These are phyloP conservation scores for Synura sp. DNA, from an alignment of 352 stramenopile species.

Conservation along the genomic window DNA sequence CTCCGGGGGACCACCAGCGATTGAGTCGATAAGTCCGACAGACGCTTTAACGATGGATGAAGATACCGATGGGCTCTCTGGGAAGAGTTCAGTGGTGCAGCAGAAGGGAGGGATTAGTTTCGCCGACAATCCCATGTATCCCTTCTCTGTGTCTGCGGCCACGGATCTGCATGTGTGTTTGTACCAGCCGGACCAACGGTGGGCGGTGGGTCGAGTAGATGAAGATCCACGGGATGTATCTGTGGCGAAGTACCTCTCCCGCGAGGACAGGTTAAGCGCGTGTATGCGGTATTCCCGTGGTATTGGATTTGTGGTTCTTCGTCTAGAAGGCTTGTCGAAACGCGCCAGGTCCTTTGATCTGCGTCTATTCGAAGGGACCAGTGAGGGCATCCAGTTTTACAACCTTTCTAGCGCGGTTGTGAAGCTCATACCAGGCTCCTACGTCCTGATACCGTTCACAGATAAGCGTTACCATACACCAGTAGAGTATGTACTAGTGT, in stretches of 20 bases:
- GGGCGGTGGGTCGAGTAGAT: not conserved
- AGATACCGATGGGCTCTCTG: not conserved
- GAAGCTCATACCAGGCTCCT: not conserved
- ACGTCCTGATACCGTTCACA: conserved; percentile 16
- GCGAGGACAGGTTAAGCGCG: not conserved
- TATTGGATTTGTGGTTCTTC: not conserved
- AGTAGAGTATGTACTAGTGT: not conserved
- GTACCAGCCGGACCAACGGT: conserved; percentile 14
- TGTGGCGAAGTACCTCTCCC: not conserved
- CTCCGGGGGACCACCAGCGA: not conserved
- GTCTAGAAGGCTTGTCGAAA: not conserved
- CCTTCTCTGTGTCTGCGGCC: not conserved
- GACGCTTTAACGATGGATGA: not conserved
- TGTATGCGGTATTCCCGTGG: not conserved
- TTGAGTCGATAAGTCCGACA: too few species aligned
- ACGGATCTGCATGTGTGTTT: not conserved
- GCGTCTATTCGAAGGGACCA: not conserved
- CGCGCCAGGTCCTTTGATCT: not conserved
- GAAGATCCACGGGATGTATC: not conserved
- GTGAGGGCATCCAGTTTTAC: not conserved
- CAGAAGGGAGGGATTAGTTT: too few species aligned
- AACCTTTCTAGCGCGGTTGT: not conserved
- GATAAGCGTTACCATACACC: not conserved
- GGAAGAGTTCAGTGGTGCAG: too few species aligned
- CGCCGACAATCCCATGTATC: conserved; percentile 40